Evolutionary conservation across 1,284 basidiomycete species (phyloP).

Genomic region (Peniophora sp.): DNA sequence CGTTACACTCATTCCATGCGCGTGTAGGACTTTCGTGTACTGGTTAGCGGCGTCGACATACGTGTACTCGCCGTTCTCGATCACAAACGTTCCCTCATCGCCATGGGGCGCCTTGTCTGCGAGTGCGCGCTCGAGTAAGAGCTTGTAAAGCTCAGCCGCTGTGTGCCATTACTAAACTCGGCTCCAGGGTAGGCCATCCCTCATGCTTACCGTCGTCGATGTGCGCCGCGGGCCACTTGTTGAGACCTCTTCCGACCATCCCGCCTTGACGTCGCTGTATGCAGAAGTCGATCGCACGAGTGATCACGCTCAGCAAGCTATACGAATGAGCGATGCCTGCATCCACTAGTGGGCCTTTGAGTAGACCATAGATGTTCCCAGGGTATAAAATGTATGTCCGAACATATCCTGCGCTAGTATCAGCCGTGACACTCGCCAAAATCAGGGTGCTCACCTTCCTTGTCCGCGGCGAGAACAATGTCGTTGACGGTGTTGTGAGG

Average conservation of each 20-base stretch:
- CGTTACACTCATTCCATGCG: conserved; percentile 18
- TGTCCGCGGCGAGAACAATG: conserved; percentile 3
- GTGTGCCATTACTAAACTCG: background rate
- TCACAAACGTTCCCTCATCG: conserved; percentile 16
- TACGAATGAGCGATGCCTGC: conserved; percentile 34
- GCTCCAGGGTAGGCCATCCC: background rate
- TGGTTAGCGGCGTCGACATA: conserved; percentile 28
- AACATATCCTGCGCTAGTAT: conserved; percentile 25
- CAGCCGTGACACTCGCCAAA: background rate
- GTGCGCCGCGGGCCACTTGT: conserved; percentile 36
- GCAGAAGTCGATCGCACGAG: conserved; percentile 27
- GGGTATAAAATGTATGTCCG: conserved; percentile 40
- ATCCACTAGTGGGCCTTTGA: conserved; percentile 34
- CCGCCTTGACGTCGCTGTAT: conserved; percentile 20
- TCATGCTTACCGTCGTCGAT: conserved; percentile 32
- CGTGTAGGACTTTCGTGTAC: conserved; percentile 38
- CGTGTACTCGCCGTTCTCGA: conserved; percentile 17
- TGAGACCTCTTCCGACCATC: conserved; percentile 25
- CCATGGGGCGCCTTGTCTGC: conserved; percentile 11
- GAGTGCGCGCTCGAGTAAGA: conserved; percentile 11
- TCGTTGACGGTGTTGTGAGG: no score
- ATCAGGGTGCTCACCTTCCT: conserved; percentile 26
- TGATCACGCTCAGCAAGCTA: conserved; percentile 32
- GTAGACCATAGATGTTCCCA: conserved; percentile 39
- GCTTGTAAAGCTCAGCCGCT: conserved; percentile 9